Evolutionary conservation across 768 basidiomycete species (phyloP).

Genomic region (Rhizopogon salebrosus): DNA sequence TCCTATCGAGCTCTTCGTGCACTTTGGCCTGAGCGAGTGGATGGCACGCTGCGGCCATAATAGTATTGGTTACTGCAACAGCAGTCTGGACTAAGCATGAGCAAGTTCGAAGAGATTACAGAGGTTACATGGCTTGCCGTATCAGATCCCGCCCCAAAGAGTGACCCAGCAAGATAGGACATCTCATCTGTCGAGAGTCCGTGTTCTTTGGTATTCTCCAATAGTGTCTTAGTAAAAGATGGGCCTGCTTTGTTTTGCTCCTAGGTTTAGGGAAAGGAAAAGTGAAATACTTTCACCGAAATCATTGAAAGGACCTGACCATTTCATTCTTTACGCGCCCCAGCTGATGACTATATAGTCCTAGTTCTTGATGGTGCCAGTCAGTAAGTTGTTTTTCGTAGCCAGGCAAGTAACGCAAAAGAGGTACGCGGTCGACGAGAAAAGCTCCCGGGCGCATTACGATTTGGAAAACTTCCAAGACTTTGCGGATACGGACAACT

Average conservation of each 20-base stretch:
- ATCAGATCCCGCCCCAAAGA: constrained; percentile 58
- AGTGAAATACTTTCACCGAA: not conserved
- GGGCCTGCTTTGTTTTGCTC: constrained; percentile 2
- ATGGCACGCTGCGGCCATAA: constrained; percentile 48
- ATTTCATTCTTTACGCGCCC: constrained; percentile 36
- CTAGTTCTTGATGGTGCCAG: constrained; percentile 47
- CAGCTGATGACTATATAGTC: constrained; percentile 42
- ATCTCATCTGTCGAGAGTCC: constrained; percentile 47
- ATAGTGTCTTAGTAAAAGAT: constrained; percentile 46
- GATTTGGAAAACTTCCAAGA: constrained; percentile 15
- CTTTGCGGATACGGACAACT: constrained; percentile 13
- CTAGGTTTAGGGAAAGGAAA: constrained; percentile 1
- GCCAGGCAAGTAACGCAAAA: constrained; percentile 44
- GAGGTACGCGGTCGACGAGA: constrained; percentile 28
- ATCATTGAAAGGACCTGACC: constrained; percentile 16
- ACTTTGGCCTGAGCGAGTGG: constrained; percentile 43
- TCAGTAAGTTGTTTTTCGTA: constrained; percentile 47
- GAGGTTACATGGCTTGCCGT: constrained; percentile 27
- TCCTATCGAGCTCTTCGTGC: constrained; percentile 45
- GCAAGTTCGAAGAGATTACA: not conserved
- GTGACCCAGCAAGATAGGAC: constrained; percentile 53
- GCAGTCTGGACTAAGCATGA: constrained; percentile 29
- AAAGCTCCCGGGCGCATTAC: constrained; percentile 29
- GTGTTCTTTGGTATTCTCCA: constrained; percentile 44
- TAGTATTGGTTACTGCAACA: constrained; percentile 40